Evolutionary conservation across 257 asterid genomes (phyloP).

Genomic region (Perilla frutescens): DNA sequence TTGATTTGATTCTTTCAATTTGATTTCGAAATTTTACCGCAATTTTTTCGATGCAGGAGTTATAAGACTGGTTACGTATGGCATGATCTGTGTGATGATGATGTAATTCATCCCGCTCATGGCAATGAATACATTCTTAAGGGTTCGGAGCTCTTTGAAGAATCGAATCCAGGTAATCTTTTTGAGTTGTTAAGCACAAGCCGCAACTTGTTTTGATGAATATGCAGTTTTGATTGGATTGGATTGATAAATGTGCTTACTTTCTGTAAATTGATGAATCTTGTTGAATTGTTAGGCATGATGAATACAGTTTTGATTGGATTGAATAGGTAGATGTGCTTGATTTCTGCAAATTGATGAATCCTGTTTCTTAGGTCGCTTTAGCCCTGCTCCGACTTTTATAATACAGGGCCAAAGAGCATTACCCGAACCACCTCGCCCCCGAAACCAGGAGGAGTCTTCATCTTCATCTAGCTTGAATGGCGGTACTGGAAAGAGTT

Average conservation of each 20-base stretch:
- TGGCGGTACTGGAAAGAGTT: constrained; percentile 61
- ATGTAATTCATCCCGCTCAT: constrained; percentile 84
- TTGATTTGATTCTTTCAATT: neutral
- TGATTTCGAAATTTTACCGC: neutral
- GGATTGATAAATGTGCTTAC: constrained; percentile 7
- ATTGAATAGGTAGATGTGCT: constrained; percentile 16
- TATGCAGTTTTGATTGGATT: neutral
- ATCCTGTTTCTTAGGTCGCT: constrained; percentile 52
- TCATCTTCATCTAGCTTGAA: constrained; percentile 82
- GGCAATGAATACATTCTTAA: constrained; percentile 91
- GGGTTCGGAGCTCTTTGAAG: constrained; percentile 93
- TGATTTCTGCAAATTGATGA: constrained; percentile 1
- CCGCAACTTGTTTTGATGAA: neutral
- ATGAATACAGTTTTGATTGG: constrained; percentile 18
- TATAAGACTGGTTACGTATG: constrained; percentile 91
- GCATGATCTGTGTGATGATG: constrained; percentile 93
- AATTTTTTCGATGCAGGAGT: constrained; percentile 56
- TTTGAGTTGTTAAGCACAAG: neutral
- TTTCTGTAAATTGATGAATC: constrained; percentile 5
- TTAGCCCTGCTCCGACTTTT: constrained; percentile 61
- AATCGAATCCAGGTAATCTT: constrained; percentile 54
- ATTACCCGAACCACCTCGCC: constrained; percentile 71
- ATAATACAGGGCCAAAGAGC: constrained; percentile 60
- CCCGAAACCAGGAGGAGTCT: constrained; percentile 73
- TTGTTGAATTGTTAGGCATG: constrained; percentile 9